Evolutionary conservation across 768 basidiomycete species (phyloP).

Genomic region (Rhizopogon rudus): DNA sequence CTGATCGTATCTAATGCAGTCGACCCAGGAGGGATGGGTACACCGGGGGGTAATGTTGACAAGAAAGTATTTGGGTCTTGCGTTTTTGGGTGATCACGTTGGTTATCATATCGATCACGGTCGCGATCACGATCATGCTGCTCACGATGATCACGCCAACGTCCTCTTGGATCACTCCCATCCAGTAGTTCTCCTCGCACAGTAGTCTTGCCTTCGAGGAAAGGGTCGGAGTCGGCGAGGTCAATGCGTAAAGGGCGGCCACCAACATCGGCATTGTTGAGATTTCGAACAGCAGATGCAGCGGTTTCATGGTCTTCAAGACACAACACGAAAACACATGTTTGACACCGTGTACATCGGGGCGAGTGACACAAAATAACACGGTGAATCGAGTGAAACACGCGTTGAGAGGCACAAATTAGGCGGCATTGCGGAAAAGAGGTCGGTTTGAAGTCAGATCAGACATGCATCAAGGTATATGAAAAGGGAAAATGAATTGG

Average conservation of each 20-base stretch:
- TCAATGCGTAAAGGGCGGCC: conserved; percentile 93
- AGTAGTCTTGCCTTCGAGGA: conserved; percentile 87
- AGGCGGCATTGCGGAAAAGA: conserved; percentile 8
- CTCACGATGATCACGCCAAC: conserved; percentile 44
- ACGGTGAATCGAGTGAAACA: conserved; percentile 10
- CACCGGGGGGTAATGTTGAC: conserved; percentile 67
- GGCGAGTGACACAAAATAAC: conserved; percentile 4
- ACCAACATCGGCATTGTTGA: conserved; percentile 89
- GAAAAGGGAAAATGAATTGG: conserved; percentile 26
- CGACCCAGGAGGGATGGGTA: conserved; percentile 64
- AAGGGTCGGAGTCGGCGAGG: conserved; percentile 88
- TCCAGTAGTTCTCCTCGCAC: conserved; percentile 79
- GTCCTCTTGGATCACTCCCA: conserved; percentile 38
- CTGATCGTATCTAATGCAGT: conserved; percentile 80
- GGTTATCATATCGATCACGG: conserved; percentile 26
- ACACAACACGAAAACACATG: conserved; percentile 2
- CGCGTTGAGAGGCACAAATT: conserved; percentile 4
- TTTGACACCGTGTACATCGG: background rate
- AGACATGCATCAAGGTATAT: conserved; percentile 25
- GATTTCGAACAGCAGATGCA: conserved; percentile 89
- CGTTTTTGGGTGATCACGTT: conserved; percentile 25
- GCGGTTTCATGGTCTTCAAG: conserved; percentile 91
- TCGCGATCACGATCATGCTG: conserved; percentile 51
- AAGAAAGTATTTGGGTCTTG: conserved; percentile 54
- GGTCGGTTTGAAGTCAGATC: conserved; percentile 38